phyloP scores from a whole-genome alignment of 148 eudicot genomes.

The Fallopia convolvulus region DNA sequence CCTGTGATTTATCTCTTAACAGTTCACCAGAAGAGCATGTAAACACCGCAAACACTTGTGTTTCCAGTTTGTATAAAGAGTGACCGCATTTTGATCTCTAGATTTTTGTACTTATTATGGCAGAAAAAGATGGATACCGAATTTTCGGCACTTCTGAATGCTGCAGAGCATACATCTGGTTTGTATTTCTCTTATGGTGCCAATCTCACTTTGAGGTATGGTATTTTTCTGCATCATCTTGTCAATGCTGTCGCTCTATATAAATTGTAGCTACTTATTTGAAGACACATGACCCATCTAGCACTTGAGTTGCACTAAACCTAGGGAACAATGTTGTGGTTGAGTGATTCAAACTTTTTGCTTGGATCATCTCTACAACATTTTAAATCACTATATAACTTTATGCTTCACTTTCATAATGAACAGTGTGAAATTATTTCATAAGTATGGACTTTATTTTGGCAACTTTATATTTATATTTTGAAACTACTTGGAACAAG shows the following conservation, averaged over 20 bases:
- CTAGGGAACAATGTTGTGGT: background rate
- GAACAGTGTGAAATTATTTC: background rate
- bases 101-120: slow-evolving; percentile 15
- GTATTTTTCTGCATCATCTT: background rate
- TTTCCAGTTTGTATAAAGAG: background rate
- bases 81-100: slow-evolving; percentile 14
- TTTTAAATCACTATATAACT: background rate
- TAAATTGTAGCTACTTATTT: background rate
- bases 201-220: slow-evolving; percentile 91
- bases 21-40: slow-evolving; percentile 79
- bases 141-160: slow-evolving; percentile 55
- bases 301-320: background rate
- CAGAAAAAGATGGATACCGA: slow-evolving; percentile 95
- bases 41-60: background rate
- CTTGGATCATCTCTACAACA: background rate
- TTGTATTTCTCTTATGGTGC: slow-evolving; percentile 84
- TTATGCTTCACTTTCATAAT: background rate
- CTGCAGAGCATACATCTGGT: slow-evolving; percentile 72
- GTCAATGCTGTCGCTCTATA: background rate
- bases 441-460: background rate
- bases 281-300: background rate
- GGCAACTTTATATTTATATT: background rate
- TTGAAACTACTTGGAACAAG: background rate
- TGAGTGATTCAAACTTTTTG: background rate
- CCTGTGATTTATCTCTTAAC: slow-evolving; percentile 80